Evolutionary conservation across 2,329 filamentous ascomycete genomes (phyloP).

Genomic region (Leptosphaerulina australis): DNA sequence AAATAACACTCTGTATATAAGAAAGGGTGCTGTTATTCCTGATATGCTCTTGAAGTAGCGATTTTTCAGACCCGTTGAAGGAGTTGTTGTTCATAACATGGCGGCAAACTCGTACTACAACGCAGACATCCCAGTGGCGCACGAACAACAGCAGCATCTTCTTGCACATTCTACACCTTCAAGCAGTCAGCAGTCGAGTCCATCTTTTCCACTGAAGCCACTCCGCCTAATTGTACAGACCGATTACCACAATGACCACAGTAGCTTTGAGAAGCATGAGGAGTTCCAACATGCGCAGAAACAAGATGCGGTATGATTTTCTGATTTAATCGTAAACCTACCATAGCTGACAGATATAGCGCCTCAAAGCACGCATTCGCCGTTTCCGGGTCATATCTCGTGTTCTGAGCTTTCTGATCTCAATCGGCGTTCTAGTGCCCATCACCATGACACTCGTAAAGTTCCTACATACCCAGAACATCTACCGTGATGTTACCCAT

Average conservation of each 20-base stretch:
- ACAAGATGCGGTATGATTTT: slow-evolving; percentile 29
- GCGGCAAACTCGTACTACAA: slow-evolving; percentile 25
- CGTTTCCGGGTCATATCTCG: slow-evolving; percentile 47
- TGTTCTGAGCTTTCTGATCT: slow-evolving; percentile 42
- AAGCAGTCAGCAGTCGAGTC: slow-evolving; percentile 11
- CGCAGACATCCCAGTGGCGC: neutral
- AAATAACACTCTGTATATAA: neutral
- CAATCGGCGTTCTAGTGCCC: slow-evolving; percentile 44
- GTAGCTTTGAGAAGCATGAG: slow-evolving; percentile 23
- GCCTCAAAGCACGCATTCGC: slow-evolving; percentile 49
- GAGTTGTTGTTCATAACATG: no score
- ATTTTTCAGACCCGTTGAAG: neutral
- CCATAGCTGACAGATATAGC: slow-evolving; percentile 21
- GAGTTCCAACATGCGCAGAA: slow-evolving; percentile 22
- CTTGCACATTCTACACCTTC: slow-evolving; percentile 19
- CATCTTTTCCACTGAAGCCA: slow-evolving; percentile 23
- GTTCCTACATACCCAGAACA: slow-evolving; percentile 45
- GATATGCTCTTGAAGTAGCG: neutral
- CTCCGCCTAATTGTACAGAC: slow-evolving; percentile 21
- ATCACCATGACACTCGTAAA: slow-evolving; percentile 48
- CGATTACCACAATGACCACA: slow-evolving; percentile 10
- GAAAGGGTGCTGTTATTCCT: neutral
- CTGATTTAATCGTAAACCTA: neutral
- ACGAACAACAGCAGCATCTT: slow-evolving; percentile 23
- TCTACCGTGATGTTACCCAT: slow-evolving; percentile 29